phyloP scores from a whole-genome alignment of 768 basidiomycete species.

The Boletellus ananiceps region DNA sequence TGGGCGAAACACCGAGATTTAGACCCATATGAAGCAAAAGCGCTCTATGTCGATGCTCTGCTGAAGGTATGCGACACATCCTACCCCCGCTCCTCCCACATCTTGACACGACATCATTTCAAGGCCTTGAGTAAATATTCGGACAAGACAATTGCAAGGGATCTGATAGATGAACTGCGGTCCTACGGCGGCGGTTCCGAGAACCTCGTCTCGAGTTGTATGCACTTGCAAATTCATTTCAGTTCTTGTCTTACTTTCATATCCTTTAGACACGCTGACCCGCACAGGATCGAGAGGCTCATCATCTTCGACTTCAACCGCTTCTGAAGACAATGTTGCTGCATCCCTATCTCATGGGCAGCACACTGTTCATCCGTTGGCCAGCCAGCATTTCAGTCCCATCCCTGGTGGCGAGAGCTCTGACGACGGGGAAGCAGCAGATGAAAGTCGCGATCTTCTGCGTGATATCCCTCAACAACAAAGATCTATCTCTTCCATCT shows the following conservation, averaged over 20 bases:
- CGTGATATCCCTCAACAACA: constrained; percentile 36
- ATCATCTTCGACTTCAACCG: constrained; percentile 61
- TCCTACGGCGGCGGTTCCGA: constrained; percentile 67
- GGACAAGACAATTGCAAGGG: constrained; percentile 71
- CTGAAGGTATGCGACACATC: constrained; percentile 53
- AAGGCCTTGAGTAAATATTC: constrained; percentile 81
- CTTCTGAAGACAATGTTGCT: constrained; percentile 39
- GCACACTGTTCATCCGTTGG: constrained; percentile 11
- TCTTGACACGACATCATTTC: background rate
- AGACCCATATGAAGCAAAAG: constrained; percentile 75
- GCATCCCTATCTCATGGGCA: constrained; percentile 15
- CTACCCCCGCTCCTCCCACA: background rate
- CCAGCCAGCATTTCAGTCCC: constrained; percentile 13
- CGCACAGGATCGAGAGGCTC: constrained; percentile 48
- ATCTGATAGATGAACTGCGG: constrained; percentile 73
- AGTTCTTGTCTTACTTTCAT: background rate
- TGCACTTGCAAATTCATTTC: constrained; percentile 9
- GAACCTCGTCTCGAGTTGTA: constrained; percentile 65
- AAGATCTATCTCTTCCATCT: constrained; percentile 65
- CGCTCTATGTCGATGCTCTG: constrained; percentile 84
- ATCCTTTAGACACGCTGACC: constrained; percentile 31
- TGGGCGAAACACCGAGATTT: constrained; percentile 93
- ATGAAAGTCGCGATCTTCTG: constrained; percentile 44
- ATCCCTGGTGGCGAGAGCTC: constrained; percentile 33
- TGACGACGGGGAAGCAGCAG: constrained; percentile 46